Evolutionary conservation across 1,139 yeast genomes (phyloP).

Genomic region (Yamadazyma taylorii): DNA sequence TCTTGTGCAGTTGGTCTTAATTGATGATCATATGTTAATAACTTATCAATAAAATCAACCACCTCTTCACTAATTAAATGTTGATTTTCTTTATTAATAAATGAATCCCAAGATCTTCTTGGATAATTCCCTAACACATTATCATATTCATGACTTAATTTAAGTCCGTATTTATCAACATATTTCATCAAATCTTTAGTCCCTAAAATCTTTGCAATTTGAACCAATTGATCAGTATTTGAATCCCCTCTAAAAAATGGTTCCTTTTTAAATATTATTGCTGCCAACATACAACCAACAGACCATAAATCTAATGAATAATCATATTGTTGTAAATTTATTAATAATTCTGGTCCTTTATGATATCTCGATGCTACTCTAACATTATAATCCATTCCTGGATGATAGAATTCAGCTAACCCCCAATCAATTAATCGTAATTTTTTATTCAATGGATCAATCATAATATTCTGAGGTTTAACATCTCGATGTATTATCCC

Average conservation of each 20-base stretch:
- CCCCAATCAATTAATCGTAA: slow-evolving; percentile 83
- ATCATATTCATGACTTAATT: slow-evolving; percentile 65
- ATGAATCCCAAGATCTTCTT: slow-evolving; percentile 85
- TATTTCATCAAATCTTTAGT: slow-evolving; percentile 65
- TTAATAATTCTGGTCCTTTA: slow-evolving; percentile 77
- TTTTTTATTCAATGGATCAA: slow-evolving; percentile 63
- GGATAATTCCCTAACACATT: slow-evolving; percentile 64
- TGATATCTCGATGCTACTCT: slow-evolving; percentile 80
- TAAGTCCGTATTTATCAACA: slow-evolving; percentile 59
- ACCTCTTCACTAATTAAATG: slow-evolving; percentile 69
- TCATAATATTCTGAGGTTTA: slow-evolving; percentile 84
- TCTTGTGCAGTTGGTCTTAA: slow-evolving; percentile 92
- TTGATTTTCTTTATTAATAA: slow-evolving; percentile 72
- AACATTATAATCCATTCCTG: slow-evolving; percentile 76
- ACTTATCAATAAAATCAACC: slow-evolving; percentile 77
- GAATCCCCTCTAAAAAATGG: slow-evolving; percentile 81
- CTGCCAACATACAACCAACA: slow-evolving; percentile 78
- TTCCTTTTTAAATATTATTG: slow-evolving; percentile 72
- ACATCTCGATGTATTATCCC: slow-evolving; percentile 85
- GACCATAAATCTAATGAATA: slow-evolving; percentile 82
- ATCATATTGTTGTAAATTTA: slow-evolving; percentile 73
- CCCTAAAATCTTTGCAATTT: slow-evolving; percentile 74
- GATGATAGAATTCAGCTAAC: slow-evolving; percentile 77
- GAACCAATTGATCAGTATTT: slow-evolving; percentile 76
- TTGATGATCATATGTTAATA: slow-evolving; percentile 91